These are phyloP conservation scores for Boletus speciosus DNA, from an alignment of 768 basidiomycete genomes.

Conservation along the genomic window DNA sequence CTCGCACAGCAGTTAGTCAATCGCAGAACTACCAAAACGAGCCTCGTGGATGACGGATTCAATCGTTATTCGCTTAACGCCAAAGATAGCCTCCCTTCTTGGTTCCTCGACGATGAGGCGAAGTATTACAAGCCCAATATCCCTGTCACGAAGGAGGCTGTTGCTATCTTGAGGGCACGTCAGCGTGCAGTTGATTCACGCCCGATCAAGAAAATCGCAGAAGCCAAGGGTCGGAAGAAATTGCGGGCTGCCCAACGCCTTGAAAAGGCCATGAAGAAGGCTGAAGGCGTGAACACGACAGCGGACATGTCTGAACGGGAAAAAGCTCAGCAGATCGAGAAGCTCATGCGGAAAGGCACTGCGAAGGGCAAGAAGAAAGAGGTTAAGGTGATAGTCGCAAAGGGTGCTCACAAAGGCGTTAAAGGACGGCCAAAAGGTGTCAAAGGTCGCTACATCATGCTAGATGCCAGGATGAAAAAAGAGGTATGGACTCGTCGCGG, in stretches of 20 bases:
- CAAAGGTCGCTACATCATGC: constrained; percentile 94
- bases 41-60: constrained; percentile 93
- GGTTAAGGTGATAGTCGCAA: constrained; percentile 87
- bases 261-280: constrained; percentile 94
- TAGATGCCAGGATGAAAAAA: constrained; percentile 91
- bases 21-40: constrained; percentile 80
- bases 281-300: constrained; percentile 86
- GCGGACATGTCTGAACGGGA: constrained; percentile 91
- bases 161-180: constrained; percentile 78
- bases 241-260: constrained; percentile 78
- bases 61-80: constrained; percentile 88
- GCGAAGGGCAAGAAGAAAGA: constrained; percentile 71
- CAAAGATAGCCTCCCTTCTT: constrained; percentile 87
- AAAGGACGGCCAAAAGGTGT: constrained; percentile 94
- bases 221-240: constrained; percentile 98
- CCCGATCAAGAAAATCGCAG: constrained; percentile 98
- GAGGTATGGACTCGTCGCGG: constrained; percentile 46
- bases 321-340: constrained; percentile 91
- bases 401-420: constrained; percentile 82
- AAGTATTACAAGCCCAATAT: constrained; percentile 92
- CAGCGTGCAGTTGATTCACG: constrained; percentile 93
- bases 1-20: constrained; percentile 91
- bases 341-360: constrained; percentile 79
- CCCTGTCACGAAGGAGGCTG: constrained; percentile 95
- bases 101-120: constrained; percentile 97